Evolutionary conservation across 768 basidiomycete genomes (phyloP).

Genomic region (Exsudoporus frostii): DNA sequence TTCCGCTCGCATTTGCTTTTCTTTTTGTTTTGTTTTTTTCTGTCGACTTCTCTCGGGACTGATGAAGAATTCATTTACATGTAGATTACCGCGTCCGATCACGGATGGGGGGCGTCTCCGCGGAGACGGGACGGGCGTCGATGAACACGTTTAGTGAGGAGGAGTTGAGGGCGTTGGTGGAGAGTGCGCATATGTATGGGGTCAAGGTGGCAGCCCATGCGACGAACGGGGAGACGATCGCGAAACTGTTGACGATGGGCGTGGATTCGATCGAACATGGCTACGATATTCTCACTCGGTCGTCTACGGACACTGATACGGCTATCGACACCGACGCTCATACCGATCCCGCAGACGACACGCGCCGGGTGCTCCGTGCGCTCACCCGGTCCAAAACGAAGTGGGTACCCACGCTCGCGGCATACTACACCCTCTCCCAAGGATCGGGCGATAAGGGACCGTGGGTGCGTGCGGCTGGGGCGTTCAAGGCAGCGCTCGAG

Average conservation of each 20-base stretch:
- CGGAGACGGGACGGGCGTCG: conserved; percentile 31
- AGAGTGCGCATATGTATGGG: conserved; percentile 47
- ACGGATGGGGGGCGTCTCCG: conserved; percentile 41
- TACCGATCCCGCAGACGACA: neutral
- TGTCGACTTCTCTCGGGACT: neutral
- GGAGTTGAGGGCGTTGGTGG: conserved; percentile 49
- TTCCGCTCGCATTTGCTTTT: conserved; percentile 4
- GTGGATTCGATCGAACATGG: conserved; percentile 64
- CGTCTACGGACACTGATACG: neutral
- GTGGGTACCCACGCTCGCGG: conserved; percentile 61
- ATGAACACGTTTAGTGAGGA: conserved; percentile 42
- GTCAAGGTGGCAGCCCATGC: conserved; percentile 62
- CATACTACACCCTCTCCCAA: conserved; percentile 37
- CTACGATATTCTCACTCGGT: conserved; percentile 17
- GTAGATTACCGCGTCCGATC: conserved; percentile 55
- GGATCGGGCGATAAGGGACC: conserved; percentile 6
- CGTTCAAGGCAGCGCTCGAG: conserved; percentile 46
- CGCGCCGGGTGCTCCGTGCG: conserved; percentile 15
- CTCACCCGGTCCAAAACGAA: conserved; percentile 30
- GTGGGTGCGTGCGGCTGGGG: conserved; percentile 39
- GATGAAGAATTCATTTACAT: neutral
- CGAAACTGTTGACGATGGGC: conserved; percentile 25
- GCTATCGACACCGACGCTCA: neutral
- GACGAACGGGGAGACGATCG: conserved; percentile 32
- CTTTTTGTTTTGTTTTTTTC: neutral